Base-by-base conservation (phyloP, 208 protist species). In the Wallacemonas sp. region DNA sequence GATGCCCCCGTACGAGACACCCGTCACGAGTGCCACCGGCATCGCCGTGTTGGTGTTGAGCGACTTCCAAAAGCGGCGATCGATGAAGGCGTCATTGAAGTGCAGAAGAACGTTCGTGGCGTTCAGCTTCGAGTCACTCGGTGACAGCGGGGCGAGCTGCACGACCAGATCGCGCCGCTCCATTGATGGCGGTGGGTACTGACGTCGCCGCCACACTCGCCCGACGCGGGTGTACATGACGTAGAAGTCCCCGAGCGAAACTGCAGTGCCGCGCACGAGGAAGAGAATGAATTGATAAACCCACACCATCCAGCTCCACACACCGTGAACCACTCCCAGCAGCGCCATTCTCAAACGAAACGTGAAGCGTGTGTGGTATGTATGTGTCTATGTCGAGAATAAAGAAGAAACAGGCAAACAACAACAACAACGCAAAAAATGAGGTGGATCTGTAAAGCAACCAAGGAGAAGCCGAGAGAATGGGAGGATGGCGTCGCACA, bases 1-100 rank as follows among this genome's bases (percentile, higher is more conserved):
- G 44, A 88, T 85, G 34, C 80, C 71, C 46, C 82, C 86, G 61
- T 76, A 80, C 19, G 80, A 87, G 0, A 92, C 63, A 27, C 78
- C 79, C 0, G 86, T 88, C 26, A 92, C 80, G 56, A 92, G 57
- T 19, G 82, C 81, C 0, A 83, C 82, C 17, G 86, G 86, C 4
- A 74, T 73, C 2, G 61, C 65, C 44, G 54, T 44, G 5, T 17
- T 61, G 4, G 47, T 61, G 46, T 70, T 70, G 21, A 92, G 68
- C 3, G 80, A 74, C n/a, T 70, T 74, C 82, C 82, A 87, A 23
- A 92, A 68, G 44, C 72, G 60, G 1, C 79, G 73, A 62, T 92
- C 82, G 19, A 92, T 71, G 41, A 86, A 88, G 16, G 65, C 34
- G 30, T 75, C 55, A 49, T 92, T 87, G 29, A 92, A 54, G 38